phyloP scores from a whole-genome alignment of 345 rosid genomes.

The Combretum micranthum region DNA sequence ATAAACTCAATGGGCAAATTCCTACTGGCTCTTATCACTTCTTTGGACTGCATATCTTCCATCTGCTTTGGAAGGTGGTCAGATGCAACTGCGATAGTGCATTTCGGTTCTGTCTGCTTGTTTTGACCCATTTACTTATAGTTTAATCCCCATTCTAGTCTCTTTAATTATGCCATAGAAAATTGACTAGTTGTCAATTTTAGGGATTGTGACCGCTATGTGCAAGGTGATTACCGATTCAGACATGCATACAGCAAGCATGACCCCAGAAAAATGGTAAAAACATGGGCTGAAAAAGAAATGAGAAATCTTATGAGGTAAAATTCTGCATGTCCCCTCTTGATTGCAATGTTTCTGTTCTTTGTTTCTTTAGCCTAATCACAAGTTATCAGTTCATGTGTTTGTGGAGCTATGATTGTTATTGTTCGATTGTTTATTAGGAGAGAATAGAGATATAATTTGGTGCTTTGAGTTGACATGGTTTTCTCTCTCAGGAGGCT shows the following conservation, averaged over 20 bases:
- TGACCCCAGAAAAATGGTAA: constrained; percentile 96
- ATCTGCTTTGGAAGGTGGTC: too few species aligned
- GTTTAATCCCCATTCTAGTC: too few species aligned
- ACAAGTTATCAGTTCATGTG: too few species aligned
- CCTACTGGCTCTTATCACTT: too few species aligned
- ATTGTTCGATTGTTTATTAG: too few species aligned
- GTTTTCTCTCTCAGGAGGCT: constrained; percentile 38
- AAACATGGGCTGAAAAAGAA: constrained; percentile 99
- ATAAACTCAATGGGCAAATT: too few species aligned
- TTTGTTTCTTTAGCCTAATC: neutral
- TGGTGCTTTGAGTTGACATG: neutral
- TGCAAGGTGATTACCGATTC: constrained; percentile 95
- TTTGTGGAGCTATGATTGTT: too few species aligned
- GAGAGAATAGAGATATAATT: neutral
- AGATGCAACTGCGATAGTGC: too few species aligned
- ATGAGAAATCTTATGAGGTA: constrained; percentile 93
- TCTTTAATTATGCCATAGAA: too few species aligned
- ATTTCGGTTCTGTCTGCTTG: too few species aligned
- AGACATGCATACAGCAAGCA: constrained; percentile 91
- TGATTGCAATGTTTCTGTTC: neutral
- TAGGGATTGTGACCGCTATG: constrained; percentile 95
- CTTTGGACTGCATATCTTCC: too few species aligned
- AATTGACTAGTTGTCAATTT: neutral
- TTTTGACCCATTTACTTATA: too few species aligned
- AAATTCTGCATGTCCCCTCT: neutral